Percentiles rank a stretch among this genome's conserved stretches.
Conservation (phyloP, 2,329 filamentous ascomycete genomes). For the Botrytis squamosa region DNA sequence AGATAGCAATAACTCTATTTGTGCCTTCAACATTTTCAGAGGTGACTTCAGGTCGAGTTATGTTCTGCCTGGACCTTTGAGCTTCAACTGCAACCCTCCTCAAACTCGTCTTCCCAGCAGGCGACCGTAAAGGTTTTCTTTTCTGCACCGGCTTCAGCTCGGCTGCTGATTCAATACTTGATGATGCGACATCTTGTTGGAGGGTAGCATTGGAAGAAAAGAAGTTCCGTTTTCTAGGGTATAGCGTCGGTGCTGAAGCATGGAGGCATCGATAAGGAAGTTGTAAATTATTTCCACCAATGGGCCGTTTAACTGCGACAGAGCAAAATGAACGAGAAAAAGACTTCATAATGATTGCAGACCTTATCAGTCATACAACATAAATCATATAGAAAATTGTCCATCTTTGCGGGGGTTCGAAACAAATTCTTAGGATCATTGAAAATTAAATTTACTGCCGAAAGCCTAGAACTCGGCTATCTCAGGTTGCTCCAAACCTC, state of each 20-base stretch:
- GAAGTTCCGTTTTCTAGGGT: conserved; percentile 58
- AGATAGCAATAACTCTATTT: conserved; percentile 55
- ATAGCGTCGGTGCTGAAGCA: conserved; percentile 42
- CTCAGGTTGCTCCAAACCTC: conserved; percentile 28
- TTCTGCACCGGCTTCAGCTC: conserved; percentile 29
- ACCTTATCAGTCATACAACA: conserved; percentile 1
- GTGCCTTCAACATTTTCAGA: conserved; percentile 41
- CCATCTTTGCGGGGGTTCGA: conserved; percentile 10
- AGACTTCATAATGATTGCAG: conserved; percentile 29
- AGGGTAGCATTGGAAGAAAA: conserved; percentile 64
- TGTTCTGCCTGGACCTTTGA: conserved; percentile 56
- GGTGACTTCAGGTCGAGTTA: conserved; percentile 27
- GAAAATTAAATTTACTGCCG: conserved; percentile 16
- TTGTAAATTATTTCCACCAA: conserved; percentile 26
- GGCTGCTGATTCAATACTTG: neutral
- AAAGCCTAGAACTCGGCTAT: conserved; percentile 22
- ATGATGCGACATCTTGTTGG: conserved; percentile 38
- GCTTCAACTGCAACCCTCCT: conserved; percentile 84
- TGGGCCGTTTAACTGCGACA: conserved; percentile 24
- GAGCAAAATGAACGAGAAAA: conserved; percentile 29
- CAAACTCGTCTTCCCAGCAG: conserved; percentile 68
- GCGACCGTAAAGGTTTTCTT: conserved; percentile 49
- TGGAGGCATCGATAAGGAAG: conserved; percentile 32
- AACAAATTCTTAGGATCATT: neutral
- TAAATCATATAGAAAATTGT: neutral